Evolutionary conservation across 768 basidiomycete genomes (phyloP).

Genomic region (Rhodocollybia butyracea): DNA sequence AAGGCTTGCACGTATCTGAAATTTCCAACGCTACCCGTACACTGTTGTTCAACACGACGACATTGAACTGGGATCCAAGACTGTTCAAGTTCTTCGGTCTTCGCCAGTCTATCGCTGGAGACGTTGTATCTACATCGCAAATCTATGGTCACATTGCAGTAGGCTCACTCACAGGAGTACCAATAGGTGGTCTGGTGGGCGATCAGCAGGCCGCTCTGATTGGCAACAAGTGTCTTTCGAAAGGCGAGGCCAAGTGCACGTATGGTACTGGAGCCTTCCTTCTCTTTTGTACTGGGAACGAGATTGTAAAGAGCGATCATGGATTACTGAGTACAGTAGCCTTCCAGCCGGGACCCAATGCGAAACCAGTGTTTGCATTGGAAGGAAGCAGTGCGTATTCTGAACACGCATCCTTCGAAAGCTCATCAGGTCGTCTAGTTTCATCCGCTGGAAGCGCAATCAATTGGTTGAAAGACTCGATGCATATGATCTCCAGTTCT

Average conservation of each 20-base stretch:
- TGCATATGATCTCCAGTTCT: slow-evolving; percentile 77
- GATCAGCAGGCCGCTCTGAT: slow-evolving; percentile 97
- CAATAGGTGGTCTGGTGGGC: slow-evolving; percentile 92
- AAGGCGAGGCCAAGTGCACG: slow-evolving; percentile 97
- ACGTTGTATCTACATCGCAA: slow-evolving; percentile 87
- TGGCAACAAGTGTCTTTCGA: slow-evolving; percentile 88
- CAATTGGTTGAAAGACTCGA: slow-evolving; percentile 94
- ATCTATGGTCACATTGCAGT: slow-evolving; percentile 78
- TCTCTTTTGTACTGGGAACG: slow-evolving; percentile 88
- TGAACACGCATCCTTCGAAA: not conserved
- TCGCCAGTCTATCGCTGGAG: slow-evolving; percentile 73
- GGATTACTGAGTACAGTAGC: slow-evolving; percentile 92
- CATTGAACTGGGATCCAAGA: slow-evolving; percentile 78
- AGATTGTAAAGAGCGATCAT: slow-evolving; percentile 81
- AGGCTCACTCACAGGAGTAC: slow-evolving; percentile 69
- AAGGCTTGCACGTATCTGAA: slow-evolving; percentile 81
- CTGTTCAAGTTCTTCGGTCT: slow-evolving; percentile 88
- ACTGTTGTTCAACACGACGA: slow-evolving; percentile 80
- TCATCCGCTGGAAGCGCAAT: slow-evolving; percentile 94
- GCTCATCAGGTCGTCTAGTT: slow-evolving; percentile 39
- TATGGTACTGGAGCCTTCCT: slow-evolving; percentile 98
- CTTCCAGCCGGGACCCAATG: slow-evolving; percentile 78
- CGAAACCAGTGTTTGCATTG: slow-evolving; percentile 85
- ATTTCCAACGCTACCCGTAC: slow-evolving; percentile 97
- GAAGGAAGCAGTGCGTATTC: slow-evolving; percentile 82